Evolutionary conservation across 441 rosid genomes (phyloP).

Genomic region (Capsella rubella): DNA sequence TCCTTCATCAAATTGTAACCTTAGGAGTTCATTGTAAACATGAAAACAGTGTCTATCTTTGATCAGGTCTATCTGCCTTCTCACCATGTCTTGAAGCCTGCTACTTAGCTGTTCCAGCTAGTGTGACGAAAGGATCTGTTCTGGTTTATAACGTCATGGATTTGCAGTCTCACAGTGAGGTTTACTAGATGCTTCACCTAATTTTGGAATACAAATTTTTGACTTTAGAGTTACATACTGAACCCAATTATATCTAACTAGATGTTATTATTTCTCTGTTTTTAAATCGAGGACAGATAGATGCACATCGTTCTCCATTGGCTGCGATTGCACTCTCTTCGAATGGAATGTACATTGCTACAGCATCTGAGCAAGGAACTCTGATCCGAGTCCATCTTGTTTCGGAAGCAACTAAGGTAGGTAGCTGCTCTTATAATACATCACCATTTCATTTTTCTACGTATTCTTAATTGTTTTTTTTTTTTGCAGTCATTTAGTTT

Average conservation of each 20-base stretch:
- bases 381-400: slow-evolving; percentile 82
- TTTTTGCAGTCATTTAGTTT: slow-evolving; percentile 74
- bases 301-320: slow-evolving; percentile 85
- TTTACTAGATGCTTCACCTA: slow-evolving; percentile 37
- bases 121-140: slow-evolving; percentile 77
- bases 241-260: neutral
- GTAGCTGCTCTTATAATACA: slow-evolving; percentile 10
- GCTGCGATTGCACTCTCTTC: slow-evolving; percentile 80
- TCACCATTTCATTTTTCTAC: slow-evolving; percentile 3
- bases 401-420: slow-evolving; percentile 87
- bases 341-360: slow-evolving; percentile 84
- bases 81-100: slow-evolving; percentile 85
- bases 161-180: slow-evolving; percentile 86
- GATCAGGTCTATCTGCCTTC: slow-evolving; percentile 84
- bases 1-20: neutral
- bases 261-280: neutral
- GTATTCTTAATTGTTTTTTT: slow-evolving; percentile 36
- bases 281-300: slow-evolving; percentile 60
- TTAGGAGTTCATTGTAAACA: slow-evolving; percentile 10
- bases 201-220: neutral
- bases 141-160: slow-evolving; percentile 87
- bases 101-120: slow-evolving; percentile 94
- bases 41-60: slow-evolving; percentile 7
- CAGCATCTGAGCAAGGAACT: slow-evolving; percentile 94
- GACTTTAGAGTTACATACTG: neutral